Evolutionary conservation across 306 rosid genomes (phyloP), one percentile per base, ranked within the genome.

Genomic region (Urtica urens): DNA sequence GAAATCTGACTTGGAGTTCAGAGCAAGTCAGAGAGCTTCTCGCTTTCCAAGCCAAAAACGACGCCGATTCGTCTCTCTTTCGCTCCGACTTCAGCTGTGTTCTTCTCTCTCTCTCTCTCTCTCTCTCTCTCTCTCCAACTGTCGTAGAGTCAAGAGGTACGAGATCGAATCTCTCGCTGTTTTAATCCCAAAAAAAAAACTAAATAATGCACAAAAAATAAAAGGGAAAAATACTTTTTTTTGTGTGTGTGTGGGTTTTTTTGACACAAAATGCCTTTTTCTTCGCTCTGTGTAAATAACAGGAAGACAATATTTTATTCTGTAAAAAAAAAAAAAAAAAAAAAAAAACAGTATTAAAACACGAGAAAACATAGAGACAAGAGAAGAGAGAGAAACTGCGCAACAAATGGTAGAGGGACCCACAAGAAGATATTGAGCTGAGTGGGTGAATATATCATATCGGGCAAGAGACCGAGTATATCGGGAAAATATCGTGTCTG

Each of bases 111-210:
- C 46, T 38, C 41, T 53, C 46, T 59, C 30, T 56, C 49, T 41
- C 22, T 9, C 22, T 17, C 42, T 50, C 45, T 55, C 63, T 68
- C 35, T 49, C 53, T 56, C 69, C 61, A 29, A 37, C 58, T 52
- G 80, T 51, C 60, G 49, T 77, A 48, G 46, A 49, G 62, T 10
- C 40, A 18, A n/a, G 17, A 43, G 68, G 72, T 58, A 53, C 70
- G 38, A 56, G 83, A 80, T 73, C 73, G 77, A 71, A 71, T 77
- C 85, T 66, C 65, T 68, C 69, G 21, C 70, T 52, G 46, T 63
- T 40, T 60, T 23, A 17, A 2, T 1, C 16, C n/a, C 2, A 2
- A 24, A 20, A 23, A 21, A 6, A 16, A 5, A 19, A 16, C 4
- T 10, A 29, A 25, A 31, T 11, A 39, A 18, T 19, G 11, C 6